Evolutionary conservation across 2,329 filamentous ascomycete species (phyloP), one percentile per base, ranked within the genome.

Genomic region (Beauveria scarabaeidicola): DNA sequence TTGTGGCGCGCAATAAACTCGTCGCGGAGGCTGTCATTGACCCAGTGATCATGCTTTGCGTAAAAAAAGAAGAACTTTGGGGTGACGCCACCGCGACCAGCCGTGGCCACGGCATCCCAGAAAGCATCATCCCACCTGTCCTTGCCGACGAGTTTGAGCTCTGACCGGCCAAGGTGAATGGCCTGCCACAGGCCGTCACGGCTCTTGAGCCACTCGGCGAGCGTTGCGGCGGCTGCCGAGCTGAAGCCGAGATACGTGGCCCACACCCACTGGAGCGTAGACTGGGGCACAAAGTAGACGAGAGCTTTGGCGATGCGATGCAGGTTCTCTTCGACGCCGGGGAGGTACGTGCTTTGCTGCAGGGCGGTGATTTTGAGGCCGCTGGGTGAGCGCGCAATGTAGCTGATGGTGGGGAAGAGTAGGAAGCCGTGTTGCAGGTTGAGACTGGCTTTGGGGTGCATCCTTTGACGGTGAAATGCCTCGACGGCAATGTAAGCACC

Each of bases 381-480:
- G 29, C 77, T 83, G 0, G 81, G 77, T 1, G 85, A 89, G 59
- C 75, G 72, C 10, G 84, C 83, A 63, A 92, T 85, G 71, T 90
- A 82, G n/a, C 85, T 80, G 41, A 92, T 79, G 1, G 89, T 90
- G 1, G 89, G 88, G 69, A 91, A 91, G 19, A 92, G 77, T 59
- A 91, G 76, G 46, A 91, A 77, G 1, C 80, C 87, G 29, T 78
- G 74, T 40, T 69, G 69, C 23, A 84, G 72, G 11, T 68, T 69
- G n/a, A 80, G 68, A 50, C 72, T 67, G n/a, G 73, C 71, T 1
- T 69, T 69, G 13, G 69, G 67, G 43, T 73, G 64, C 41, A 74
- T 74, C 40, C 78, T 73, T 62, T 85, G 79, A 10, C 83, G 76
- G 62, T 84, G 76, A 52, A 89, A 81, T 32, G 89, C 73, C 69